Conservation (phyloP, 768 basidiomycete species). For the Phallus indusiatus region DNA sequence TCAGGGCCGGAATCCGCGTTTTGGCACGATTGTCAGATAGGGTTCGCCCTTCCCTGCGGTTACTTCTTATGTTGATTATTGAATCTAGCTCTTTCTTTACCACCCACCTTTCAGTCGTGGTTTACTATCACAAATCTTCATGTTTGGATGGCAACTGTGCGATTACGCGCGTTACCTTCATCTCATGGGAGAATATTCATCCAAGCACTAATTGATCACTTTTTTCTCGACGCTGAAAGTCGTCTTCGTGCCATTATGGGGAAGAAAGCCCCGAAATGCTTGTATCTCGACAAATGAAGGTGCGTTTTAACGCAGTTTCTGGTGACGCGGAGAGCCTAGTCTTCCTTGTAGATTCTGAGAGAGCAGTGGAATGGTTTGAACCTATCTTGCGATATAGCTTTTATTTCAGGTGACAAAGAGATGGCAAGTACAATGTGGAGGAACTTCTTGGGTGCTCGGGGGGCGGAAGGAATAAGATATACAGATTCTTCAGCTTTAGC, state of each 20-base stretch:
- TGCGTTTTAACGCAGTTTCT: slow-evolving; percentile 9
- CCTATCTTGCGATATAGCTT: slow-evolving; percentile 57
- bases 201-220: slow-evolving; percentile 85
- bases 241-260: slow-evolving; percentile 76
- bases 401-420: slow-evolving; percentile 68
- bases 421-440: slow-evolving; percentile 87
- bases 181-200: slow-evolving; percentile 59
- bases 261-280: slow-evolving; percentile 63
- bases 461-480: slow-evolving; percentile 57
- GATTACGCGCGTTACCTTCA: slow-evolving; percentile 72
- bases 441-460: slow-evolving; percentile 79
- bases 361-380: slow-evolving; percentile 86
- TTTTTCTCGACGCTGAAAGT: slow-evolving; percentile 90
- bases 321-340: not conserved
- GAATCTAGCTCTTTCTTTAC: slow-evolving; percentile 64
- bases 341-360: slow-evolving; percentile 46
- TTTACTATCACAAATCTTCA: slow-evolving; percentile 91
- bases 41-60: slow-evolving; percentile 4
- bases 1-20: slow-evolving; percentile 53
- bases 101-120: slow-evolving; percentile 95
- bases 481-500: slow-evolving; percentile 28
- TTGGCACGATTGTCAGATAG: slow-evolving; percentile 53
- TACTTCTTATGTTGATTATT: not conserved
- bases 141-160: slow-evolving; percentile 82
- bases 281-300: slow-evolving; percentile 79